Evolutionary conservation across 257 asterid species (phyloP), one percentile per base, ranked within the genome.

Genomic region (Mitragyna speciosa): DNA sequence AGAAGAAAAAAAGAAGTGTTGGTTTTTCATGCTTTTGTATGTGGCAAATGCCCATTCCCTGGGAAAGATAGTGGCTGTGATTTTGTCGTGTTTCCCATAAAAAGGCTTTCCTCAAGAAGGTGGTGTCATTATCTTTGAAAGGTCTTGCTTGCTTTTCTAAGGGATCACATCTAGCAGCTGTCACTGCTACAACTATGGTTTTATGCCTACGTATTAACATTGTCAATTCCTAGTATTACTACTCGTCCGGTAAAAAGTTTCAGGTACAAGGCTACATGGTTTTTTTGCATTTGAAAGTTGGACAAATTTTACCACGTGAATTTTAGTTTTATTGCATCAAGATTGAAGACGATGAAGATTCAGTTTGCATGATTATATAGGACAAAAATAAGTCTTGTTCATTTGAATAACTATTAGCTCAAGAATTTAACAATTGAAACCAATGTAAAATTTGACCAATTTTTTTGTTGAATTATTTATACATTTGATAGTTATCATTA

Each of bases 31-130:
- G 69, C 54, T 84, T 83, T 86, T 86, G n/a, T 73, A 78, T 80
- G 90, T 89, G 93, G 83, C 93, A 7, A 87, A 79, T 71, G 84
- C 83, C 82, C 49, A 85, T 84, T 88, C 85, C 63, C 28, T 39
- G 72, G 76, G 65, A 67, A 80, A 86, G 87, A 70, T 78, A 83
- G 88, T 86, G 92, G 87, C 71, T 48, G 76, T 59, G 77, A 79
- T 81, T 72, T 78, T 75, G 81, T 84, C 88, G 89, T 82, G 82
- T 79, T 82, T 79, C 74, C 82, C 78, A 45, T 59, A 63, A 8
- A 49, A 77, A 54, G 69, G 78, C 49, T 45, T 59, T 58, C 73
- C n/a, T 61, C 52, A 64, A 72, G 86, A 41, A 30, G 54, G 69
- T 82, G 81, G 68, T 65, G 82, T 82, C 85, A 64, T 56, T 11